Evolutionary conservation across 441 rosid genomes (phyloP).

Genomic region (Syzygium malaccense): DNA sequence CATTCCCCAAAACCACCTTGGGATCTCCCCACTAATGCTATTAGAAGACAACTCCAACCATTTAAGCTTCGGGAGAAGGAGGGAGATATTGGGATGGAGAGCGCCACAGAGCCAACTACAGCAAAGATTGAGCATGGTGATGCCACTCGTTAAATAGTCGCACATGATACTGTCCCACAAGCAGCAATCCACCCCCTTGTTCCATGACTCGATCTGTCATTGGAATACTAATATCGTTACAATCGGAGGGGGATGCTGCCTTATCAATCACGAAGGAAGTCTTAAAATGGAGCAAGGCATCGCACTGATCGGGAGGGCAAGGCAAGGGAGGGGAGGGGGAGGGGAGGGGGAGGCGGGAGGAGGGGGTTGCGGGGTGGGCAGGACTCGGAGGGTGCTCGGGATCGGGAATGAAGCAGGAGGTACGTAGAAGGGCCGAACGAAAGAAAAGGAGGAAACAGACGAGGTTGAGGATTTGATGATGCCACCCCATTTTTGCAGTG

Average conservation of each 20-base stretch:
- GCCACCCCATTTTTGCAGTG: not conserved
- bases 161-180: accelerated
- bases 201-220: not conserved
- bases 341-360: not conserved
- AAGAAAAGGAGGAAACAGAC: not conserved
- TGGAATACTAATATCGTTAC: accelerated
- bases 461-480: not conserved
- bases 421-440: not conserved
- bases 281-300: not conserved
- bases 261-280: not conserved
- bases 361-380: not conserved
- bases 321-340: not conserved
- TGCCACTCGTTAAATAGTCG: accelerated
- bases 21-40: not conserved
- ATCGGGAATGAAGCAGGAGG: not conserved
- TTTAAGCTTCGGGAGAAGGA: accelerated
- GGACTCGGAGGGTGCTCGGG: not conserved
- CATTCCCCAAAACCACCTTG: not conserved
- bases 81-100: not conserved
- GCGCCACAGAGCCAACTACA: not conserved
- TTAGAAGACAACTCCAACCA: accelerated
- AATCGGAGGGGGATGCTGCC: accelerated
- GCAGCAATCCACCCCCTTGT: not conserved
- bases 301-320: not conserved
- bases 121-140: accelerated